Evolutionary conservation across 345 rosid species (phyloP).

Genomic region (Pseudoturritis turrita): DNA sequence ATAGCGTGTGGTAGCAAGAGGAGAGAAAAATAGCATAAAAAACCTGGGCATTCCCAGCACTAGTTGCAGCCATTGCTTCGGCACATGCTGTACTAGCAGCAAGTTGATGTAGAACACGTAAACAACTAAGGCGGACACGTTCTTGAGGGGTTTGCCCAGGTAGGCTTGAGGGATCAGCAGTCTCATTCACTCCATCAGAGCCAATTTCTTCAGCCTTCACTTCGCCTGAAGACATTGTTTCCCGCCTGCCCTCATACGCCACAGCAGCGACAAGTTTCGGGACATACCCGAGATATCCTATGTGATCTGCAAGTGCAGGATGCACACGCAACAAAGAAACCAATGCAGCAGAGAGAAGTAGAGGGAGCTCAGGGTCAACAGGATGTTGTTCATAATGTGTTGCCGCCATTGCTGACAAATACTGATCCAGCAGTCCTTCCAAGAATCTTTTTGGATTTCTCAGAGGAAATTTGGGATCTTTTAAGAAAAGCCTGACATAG

Average conservation of each 20-base stretch:
- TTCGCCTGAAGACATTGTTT: slow-evolving; percentile 80
- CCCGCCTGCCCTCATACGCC: slow-evolving; percentile 90
- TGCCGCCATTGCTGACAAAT: slow-evolving; percentile 87
- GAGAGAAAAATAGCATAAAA: background rate
- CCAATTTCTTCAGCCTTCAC: slow-evolving; percentile 42
- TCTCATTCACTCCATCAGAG: slow-evolving; percentile 44
- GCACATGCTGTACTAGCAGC: slow-evolving; percentile 96
- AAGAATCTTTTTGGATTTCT: slow-evolving; percentile 94
- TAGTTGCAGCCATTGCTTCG: slow-evolving; percentile 99
- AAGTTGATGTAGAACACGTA: slow-evolving; percentile 97
- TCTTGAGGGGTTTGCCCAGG: slow-evolving; percentile 89
- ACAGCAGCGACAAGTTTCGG: slow-evolving; percentile 98
- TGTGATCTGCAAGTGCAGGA: slow-evolving; percentile 97
- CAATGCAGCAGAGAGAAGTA: slow-evolving; percentile 97
- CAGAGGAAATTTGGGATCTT: slow-evolving; percentile 97
- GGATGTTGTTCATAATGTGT: slow-evolving; percentile 77
- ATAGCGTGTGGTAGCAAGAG: background rate
- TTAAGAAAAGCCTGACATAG: slow-evolving; percentile 85
- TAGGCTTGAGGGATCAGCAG: slow-evolving; percentile 47
- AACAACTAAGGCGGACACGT: slow-evolving; percentile 95
- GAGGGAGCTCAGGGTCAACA: slow-evolving; percentile 87
- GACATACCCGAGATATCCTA: slow-evolving; percentile 95
- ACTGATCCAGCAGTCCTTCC: slow-evolving; percentile 97
- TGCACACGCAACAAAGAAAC: slow-evolving; percentile 97
- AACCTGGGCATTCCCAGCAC: slow-evolving; percentile 91